These are phyloP conservation scores for Leccinum disarticulatum DNA, from an alignment of 768 basidiomycete genomes.

Conservation along the genomic window DNA sequence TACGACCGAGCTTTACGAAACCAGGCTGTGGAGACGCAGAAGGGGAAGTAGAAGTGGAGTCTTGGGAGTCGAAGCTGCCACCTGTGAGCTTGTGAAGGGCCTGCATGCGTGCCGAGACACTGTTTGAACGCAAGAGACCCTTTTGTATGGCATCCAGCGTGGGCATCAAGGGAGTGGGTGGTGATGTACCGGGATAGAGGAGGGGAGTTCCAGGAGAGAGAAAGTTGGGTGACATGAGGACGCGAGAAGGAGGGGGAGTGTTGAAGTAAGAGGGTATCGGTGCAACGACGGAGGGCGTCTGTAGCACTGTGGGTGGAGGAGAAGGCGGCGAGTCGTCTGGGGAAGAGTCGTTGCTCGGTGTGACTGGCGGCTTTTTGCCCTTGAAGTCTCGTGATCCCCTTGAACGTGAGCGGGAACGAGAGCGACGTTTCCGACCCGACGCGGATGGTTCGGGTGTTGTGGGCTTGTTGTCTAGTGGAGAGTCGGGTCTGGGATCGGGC, in stretches of 20 bases:
- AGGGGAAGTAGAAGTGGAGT: constrained; percentile 52
- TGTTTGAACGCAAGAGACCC: constrained; percentile 86
- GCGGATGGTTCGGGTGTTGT: constrained; percentile 45
- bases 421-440: constrained; percentile 58
- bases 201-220: constrained; percentile 53
- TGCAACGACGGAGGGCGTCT: constrained; percentile 38
- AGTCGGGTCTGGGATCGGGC: constrained; percentile 25
- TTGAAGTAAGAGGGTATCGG: constrained; percentile 59
- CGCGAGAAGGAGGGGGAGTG: constrained; percentile 42
- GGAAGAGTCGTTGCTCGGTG: constrained; percentile 66
- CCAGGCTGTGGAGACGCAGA: constrained; percentile 49
- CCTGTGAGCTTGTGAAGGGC: constrained; percentile 86
- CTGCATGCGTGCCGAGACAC: constrained; percentile 75
- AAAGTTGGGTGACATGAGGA: constrained; percentile 46
- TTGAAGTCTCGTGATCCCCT: constrained; percentile 73
- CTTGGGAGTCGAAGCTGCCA: constrained; percentile 58
- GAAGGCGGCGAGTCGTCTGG: constrained; percentile 53
- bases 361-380: constrained; percentile 50
- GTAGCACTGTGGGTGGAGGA: constrained; percentile 23
- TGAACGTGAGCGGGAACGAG: constrained; percentile 63
- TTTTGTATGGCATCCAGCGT: constrained; percentile 76
- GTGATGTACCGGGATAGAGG: constrained; percentile 64
- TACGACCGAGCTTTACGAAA: constrained; percentile 52
- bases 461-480: constrained; percentile 30
- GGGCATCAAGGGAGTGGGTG: constrained; percentile 63